Conservation (phyloP, 2,329 filamentous ascomycete genomes). For the Colletotrichum neosansevieriae region DNA sequence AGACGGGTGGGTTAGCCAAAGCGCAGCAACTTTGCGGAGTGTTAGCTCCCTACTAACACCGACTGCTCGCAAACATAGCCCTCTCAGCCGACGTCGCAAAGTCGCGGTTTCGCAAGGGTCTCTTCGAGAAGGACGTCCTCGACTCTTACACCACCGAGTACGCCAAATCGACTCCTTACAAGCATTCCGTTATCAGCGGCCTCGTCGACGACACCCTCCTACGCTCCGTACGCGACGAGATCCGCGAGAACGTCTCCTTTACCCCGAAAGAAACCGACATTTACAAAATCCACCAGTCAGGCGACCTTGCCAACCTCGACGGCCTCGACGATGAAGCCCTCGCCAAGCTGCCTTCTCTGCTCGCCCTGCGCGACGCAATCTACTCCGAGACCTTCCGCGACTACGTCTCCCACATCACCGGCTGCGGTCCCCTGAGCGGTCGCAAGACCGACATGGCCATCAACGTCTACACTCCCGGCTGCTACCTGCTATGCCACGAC, state of each 20-base stretch:
- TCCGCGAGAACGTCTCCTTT: constrained; percentile 91
- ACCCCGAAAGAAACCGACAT: constrained; percentile 99
- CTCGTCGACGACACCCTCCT: constrained; percentile 86
- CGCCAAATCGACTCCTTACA: constrained; percentile 78
- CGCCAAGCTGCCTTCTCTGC: constrained; percentile 87
- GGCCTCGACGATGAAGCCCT: constrained; percentile 90
- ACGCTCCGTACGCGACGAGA: constrained; percentile 87
- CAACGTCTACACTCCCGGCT: constrained; percentile 97
- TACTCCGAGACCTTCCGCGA: constrained; percentile 91
- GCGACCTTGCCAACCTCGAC: constrained; percentile 95
- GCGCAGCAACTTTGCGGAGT: not conserved
- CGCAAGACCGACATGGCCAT: constrained; percentile 99
- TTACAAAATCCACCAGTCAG: constrained; percentile 99
- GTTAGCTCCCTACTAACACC: constrained; percentile 37
- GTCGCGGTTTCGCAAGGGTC: constrained; percentile 72
- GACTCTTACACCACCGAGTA: constrained; percentile 72
- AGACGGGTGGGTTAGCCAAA: constrained; percentile 58
- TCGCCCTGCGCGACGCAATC: constrained; percentile 90
- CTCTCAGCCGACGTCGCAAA: constrained; percentile 63
- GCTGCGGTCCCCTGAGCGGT: constrained; percentile 87
- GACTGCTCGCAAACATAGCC: constrained; percentile 48
- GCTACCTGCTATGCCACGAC: constrained; percentile 95
- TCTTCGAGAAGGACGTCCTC: constrained; percentile 72
- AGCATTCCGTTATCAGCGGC: constrained; percentile 88
- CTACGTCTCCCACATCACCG: constrained; percentile 88